Base-by-base conservation (phyloP, 2,329 filamentous ascomycete genomes). In the Dothideomycetidae sp. region DNA sequence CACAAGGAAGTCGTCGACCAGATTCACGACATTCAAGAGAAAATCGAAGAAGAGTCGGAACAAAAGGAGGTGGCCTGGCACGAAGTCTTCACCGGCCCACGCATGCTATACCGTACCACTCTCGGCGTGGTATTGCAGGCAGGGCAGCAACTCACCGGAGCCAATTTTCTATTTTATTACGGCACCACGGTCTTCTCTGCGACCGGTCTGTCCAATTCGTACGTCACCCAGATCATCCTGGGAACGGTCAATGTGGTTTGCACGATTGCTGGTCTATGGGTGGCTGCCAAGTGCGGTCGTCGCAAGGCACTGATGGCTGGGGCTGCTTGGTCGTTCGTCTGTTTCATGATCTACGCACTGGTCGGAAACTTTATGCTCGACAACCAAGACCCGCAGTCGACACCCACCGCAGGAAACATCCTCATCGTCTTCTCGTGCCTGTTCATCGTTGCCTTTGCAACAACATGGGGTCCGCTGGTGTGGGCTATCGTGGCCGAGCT, bases 281-380 rank as follows among this genome's bases (percentile, higher is more conserved):
- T 66, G 35, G 61, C 67, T 10, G 63, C 67, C 50, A 62, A 60
- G 45, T 66, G 57, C 50, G 64, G 64, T 31, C 62, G 65, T 35
- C 61, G 65, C 3, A 59, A 59, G 2, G 55, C 65, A 1, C 55
- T 68, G 10, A 56, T 68, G 31, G 58, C 58, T 29, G 65, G 65
- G 17, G 64, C 63, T 3, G 46, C 45, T 3, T 56, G 54, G 52
- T 52, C 53, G 41, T 51, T 54, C 43, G 50, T 55, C 45, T 56
- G 83, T 56, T 85, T 85, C 58, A 58, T 80, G 49, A 64, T 81
- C 42, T 68, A 76, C 42, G 46, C 54, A 4, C 51, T 51, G 13
- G 51, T 56, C 12, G 50, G 52, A 29, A 42, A 50, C 33, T 53
- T 49, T 31, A 37, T 44, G n/a, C 45, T 53, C 13, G 42, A 48